Percentiles rank a stretch among this genome's conserved stretches.
These are phyloP conservation scores for Vitis hybrid DNA, from an alignment of 177 flowering plant species.

Conservation along the genomic window DNA sequence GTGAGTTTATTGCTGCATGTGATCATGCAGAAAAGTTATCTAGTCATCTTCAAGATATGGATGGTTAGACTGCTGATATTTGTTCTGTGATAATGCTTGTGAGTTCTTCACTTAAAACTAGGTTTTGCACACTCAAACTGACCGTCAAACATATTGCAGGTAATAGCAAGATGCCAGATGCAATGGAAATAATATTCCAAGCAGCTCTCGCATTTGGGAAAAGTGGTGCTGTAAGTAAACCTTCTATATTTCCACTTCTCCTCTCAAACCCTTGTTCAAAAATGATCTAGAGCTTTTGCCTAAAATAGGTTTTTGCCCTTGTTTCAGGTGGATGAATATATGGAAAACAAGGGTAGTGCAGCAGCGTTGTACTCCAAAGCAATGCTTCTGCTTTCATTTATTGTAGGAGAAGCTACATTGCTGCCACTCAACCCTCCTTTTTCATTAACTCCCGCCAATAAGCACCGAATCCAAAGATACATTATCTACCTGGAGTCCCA, in stretches of 20 bases:
- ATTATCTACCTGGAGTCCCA: constrained; percentile 33
- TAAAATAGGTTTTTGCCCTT: constrained; percentile 8
- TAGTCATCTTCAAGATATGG: constrained; percentile 24
- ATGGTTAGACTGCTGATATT: constrained; percentile 31
- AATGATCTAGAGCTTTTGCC: neutral
- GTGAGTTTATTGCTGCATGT: constrained; percentile 41
- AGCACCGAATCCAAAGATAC: constrained; percentile 40
- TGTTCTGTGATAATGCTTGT: neutral
- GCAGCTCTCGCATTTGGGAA: constrained; percentile 41
- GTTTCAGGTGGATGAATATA: constrained; percentile 50
- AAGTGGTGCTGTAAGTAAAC: constrained; percentile 49
- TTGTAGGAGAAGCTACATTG: constrained; percentile 42
- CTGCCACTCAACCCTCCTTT: constrained; percentile 53
- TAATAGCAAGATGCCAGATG: constrained; percentile 51
- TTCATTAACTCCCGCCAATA: constrained; percentile 24
- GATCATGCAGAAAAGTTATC: constrained; percentile 48
- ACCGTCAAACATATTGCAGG: constrained; percentile 27
- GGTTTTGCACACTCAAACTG: constrained; percentile 1
- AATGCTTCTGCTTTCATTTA: constrained; percentile 41
- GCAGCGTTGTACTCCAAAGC: constrained; percentile 44
- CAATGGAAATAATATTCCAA: constrained; percentile 47
- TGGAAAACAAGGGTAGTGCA: constrained; percentile 39
- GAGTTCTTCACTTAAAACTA: neutral
- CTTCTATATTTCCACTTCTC: neutral
- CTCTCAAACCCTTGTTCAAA: neutral